phyloP scores from a whole-genome alignment of 1,284 basidiomycete species.

The Boletus sp. region DNA sequence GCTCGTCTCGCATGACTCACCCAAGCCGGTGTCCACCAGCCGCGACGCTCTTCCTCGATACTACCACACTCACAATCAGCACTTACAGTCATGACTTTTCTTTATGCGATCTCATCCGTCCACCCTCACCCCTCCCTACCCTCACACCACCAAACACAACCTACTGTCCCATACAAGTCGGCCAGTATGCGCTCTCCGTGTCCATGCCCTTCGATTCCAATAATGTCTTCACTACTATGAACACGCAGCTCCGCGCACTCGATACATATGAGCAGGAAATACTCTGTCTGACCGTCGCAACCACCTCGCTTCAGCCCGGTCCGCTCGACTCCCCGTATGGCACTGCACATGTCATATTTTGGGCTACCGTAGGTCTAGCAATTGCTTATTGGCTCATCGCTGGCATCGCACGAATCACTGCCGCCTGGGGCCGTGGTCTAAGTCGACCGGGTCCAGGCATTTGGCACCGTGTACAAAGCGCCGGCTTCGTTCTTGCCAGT shows the following conservation, averaged over 20 bases:
- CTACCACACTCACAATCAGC: conserved; percentile 77
- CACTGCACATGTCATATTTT: conserved; percentile 78
- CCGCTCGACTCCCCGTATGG: conserved; percentile 63
- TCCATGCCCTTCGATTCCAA: conserved; percentile 70
- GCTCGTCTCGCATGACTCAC: conserved; percentile 7
- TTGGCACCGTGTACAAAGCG: conserved; percentile 75
- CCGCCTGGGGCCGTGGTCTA: conserved; percentile 79
- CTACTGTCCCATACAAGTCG: conserved; percentile 77
- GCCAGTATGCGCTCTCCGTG: conserved; percentile 82
- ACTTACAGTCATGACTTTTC: conserved; percentile 72
- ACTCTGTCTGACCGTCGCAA: conserved; percentile 79
- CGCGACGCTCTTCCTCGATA: conserved; percentile 87
- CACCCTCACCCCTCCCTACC: conserved; percentile 66
- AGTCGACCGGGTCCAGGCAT: conserved; percentile 59
- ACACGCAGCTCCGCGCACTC: conserved; percentile 84
- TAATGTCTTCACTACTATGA: conserved; percentile 82
- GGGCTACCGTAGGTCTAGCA: conserved; percentile 77
- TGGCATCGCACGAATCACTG: conserved; percentile 78
- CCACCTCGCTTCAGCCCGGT: conserved; percentile 74
- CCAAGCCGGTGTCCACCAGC: conserved; percentile 13
- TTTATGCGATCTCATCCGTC: conserved; percentile 76
- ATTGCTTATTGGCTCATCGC: conserved; percentile 83
- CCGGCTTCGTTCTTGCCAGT: conserved; percentile 88
- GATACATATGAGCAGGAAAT: conserved; percentile 83
- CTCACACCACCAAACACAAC: conserved; percentile 41